phyloP scores from a whole-genome alignment of 129 eudicot species.

The Dittrichia graveolens region DNA sequence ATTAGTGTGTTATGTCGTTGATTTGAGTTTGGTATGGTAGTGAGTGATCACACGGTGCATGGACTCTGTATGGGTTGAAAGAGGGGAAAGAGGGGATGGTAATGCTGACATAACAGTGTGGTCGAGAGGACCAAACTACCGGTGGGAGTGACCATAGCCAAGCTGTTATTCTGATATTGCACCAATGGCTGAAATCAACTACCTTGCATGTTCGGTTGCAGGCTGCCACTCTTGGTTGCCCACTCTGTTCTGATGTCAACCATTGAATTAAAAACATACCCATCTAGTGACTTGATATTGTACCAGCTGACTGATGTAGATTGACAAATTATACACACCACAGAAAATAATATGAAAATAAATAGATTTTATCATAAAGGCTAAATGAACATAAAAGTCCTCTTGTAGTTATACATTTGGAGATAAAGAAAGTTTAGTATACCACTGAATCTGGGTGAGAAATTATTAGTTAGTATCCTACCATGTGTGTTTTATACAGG shows the following conservation, averaged over 20 bases:
- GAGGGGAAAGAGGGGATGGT: no score
- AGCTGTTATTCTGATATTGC: slow-evolving; percentile 28
- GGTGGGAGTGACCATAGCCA: no score
- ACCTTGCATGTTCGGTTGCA: slow-evolving; percentile 42
- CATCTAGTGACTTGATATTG: slow-evolving; percentile 31
- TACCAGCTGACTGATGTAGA: slow-evolving; percentile 32
- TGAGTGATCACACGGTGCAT: no score
- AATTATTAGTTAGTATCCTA: slow-evolving; percentile 3
- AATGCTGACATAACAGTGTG: slow-evolving; percentile 3
- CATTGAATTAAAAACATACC: slow-evolving; percentile 34
- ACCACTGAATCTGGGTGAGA: background rate
- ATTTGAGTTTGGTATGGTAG: no score
- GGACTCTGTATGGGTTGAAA: no score
- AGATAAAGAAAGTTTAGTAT: background rate
- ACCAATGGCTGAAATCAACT: slow-evolving; percentile 39
- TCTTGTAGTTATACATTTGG: slow-evolving; percentile 18
- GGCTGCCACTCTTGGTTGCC: slow-evolving; percentile 42
- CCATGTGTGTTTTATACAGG: slow-evolving; percentile 17
- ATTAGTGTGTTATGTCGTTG: no score
- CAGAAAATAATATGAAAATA: slow-evolving; percentile 21
- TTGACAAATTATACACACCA: slow-evolving; percentile 26
- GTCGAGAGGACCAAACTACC: no score
- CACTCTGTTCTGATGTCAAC: slow-evolving; percentile 37
- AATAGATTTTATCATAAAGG: slow-evolving; percentile 19
- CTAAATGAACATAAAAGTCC: slow-evolving; percentile 12